A percentile compares a stretch with the other conserved stretches of the same genome.
Conservation (phyloP, 2,329 filamentous ascomycete genomes). For the Ascomycota sp. region DNA sequence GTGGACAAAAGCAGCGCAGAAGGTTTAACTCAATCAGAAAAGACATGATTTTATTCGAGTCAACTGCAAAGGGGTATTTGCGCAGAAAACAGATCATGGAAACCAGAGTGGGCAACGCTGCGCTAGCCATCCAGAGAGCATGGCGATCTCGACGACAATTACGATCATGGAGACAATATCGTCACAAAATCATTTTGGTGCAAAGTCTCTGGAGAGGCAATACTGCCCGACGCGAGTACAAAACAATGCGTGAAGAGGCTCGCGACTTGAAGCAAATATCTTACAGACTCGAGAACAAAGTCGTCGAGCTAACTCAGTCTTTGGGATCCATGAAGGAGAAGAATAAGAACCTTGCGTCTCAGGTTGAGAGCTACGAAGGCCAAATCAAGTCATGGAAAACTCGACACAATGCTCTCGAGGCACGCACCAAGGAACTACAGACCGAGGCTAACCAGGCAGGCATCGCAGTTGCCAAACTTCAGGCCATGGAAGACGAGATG, state of each 20-base stretch:
- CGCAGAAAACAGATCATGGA: conserved; percentile 83
- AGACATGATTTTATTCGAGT: conserved; percentile 73
- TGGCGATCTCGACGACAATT: conserved; percentile 68
- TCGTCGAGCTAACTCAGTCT: conserved; percentile 88
- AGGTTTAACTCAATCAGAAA: conserved; percentile 54
- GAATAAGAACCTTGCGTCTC: conserved; percentile 70
- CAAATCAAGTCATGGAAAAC: conserved; percentile 94
- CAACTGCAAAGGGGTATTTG: conserved; percentile 75
- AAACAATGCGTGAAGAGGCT: conserved; percentile 78
- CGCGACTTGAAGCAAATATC: conserved; percentile 98
- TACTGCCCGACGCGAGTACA: conserved; percentile 61
- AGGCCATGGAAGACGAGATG: conserved; percentile 90
- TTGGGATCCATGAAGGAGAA: conserved; percentile 79
- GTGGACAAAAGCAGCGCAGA: conserved; percentile 74
- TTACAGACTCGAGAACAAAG: conserved; percentile 98
- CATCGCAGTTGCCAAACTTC: conserved; percentile 74
- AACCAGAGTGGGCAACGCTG: conserved; percentile 78
- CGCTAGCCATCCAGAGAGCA: conserved; percentile 66
- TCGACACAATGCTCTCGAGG: conserved; percentile 73
- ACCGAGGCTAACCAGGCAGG: conserved; percentile 93
- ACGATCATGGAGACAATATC: conserved; percentile 66
- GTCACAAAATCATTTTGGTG: conserved; percentile 68
- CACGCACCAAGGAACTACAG: conserved; percentile 78
- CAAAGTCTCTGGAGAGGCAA: conserved; percentile 87
- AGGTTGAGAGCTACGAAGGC: conserved; percentile 86